phyloP scores from a whole-genome alignment of 768 basidiomycete species.

The Tulasnella sp. region DNA sequence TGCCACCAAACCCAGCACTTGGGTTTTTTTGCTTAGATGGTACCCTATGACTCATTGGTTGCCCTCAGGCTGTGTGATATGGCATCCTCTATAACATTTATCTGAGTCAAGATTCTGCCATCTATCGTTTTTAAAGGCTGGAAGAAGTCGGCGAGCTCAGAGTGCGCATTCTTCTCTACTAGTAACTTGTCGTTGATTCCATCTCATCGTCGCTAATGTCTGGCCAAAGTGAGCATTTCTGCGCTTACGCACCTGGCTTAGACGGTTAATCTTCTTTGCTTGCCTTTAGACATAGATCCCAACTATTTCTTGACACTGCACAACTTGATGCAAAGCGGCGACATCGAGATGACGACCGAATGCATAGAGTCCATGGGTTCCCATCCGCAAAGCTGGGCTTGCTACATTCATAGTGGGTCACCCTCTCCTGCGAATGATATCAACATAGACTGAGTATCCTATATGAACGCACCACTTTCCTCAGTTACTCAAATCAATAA shows the following conservation, averaged over 20 bases:
- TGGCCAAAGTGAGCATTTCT: neutral
- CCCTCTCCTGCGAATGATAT: neutral
- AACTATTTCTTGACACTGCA: neutral
- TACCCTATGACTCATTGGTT: neutral
- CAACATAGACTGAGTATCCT: neutral
- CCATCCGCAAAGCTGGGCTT: neutral
- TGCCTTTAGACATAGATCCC: neutral
- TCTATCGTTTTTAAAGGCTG: neutral
- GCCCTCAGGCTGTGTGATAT: neutral
- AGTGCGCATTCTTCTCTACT: neutral
- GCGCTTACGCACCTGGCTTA: neutral
- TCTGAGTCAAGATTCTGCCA: constrained; percentile 1
- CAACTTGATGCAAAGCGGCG: neutral
- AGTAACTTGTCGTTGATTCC: neutral
- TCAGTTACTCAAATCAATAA: neutral
- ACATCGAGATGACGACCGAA: neutral
- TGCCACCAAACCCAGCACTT: neutral
- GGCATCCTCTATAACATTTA: neutral
- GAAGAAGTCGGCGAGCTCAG: neutral
- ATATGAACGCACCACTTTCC: neutral
- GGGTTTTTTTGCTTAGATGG: neutral
- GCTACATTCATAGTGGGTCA: neutral
- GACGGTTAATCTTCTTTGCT: neutral
- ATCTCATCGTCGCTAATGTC: neutral
- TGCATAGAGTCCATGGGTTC: neutral